phyloP scores from a whole-genome alignment of 345 rosid genomes.

The Arabis alpina region DNA sequence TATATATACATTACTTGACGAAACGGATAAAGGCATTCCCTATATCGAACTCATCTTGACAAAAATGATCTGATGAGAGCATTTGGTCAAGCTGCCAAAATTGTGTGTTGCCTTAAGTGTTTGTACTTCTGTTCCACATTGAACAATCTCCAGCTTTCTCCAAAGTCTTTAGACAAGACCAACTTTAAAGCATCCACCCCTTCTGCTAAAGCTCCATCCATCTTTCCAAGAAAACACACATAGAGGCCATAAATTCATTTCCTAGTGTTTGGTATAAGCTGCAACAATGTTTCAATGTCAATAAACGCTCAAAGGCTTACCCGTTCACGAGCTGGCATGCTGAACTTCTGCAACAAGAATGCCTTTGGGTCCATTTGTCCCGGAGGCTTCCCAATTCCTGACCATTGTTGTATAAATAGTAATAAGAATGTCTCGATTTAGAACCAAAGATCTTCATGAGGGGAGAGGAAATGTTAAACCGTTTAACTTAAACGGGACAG shows the following conservation, averaged over 20 bases:
- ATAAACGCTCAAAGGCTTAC: conserved; percentile 48
- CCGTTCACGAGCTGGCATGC: conserved; percentile 57
- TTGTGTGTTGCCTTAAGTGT: conserved; percentile 64
- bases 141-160: conserved; percentile 68
- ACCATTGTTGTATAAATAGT: neutral
- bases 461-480: conserved; percentile 2
- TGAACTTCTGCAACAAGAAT: conserved; percentile 86
- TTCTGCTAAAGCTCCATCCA: conserved; percentile 69
- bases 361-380: conserved; percentile 99
- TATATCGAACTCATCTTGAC: conserved; percentile 9
- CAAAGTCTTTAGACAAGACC: conserved; percentile 70
- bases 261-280: neutral
- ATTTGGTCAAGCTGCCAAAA: conserved; percentile 47
- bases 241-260: neutral
- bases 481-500: neutral
- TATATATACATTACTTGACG: conserved; percentile 5
- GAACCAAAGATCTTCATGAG: neutral
- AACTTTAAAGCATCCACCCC: conserved; percentile 71
- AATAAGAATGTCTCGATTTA: neutral
- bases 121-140: conserved; percentile 84
- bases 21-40: neutral
- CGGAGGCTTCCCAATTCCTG: conserved; percentile 86
- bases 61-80: conserved; percentile 2
- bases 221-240: conserved; percentile 48
- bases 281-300: conserved; percentile 3